Conservation (phyloP, 768 basidiomycete genomes). For the Baorangia bicolor region DNA sequence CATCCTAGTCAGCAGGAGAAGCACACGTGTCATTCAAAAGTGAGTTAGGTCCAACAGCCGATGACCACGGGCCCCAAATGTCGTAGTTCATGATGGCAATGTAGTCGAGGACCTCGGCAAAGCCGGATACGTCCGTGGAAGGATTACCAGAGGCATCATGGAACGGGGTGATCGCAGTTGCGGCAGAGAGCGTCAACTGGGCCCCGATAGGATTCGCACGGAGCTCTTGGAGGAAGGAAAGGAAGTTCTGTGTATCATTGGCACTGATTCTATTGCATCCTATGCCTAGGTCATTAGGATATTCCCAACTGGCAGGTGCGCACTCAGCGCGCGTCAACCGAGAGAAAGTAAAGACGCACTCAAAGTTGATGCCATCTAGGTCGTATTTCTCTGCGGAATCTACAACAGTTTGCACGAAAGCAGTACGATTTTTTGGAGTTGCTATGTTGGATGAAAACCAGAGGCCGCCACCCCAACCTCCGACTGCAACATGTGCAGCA, state of each 20-base stretch:
- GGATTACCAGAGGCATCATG: slow-evolving; percentile 48
- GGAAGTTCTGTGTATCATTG: slow-evolving; percentile 72
- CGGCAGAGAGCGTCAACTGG: slow-evolving; percentile 64
- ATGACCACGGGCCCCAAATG: slow-evolving; percentile 38
- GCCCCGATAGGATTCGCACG: slow-evolving; percentile 49
- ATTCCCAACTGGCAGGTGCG: slow-evolving; percentile 70
- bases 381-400: slow-evolving; percentile 46
- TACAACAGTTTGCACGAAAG: slow-evolving; percentile 55
- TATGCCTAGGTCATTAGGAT: slow-evolving; percentile 62
- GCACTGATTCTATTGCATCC: slow-evolving; percentile 58
- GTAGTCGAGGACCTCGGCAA: slow-evolving; percentile 62
- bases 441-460: slow-evolving; percentile 66
- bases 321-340: too few species aligned
- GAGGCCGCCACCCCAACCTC: slow-evolving; percentile 65
- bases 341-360: too few species aligned
- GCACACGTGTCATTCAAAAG: slow-evolving; percentile 79
- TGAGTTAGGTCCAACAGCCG: slow-evolving; percentile 69
- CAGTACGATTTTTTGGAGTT: slow-evolving; percentile 52
- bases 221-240: slow-evolving; percentile 71
- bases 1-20: slow-evolving; percentile 51
- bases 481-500: slow-evolving; percentile 55
- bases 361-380: slow-evolving; percentile 49
- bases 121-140: slow-evolving; percentile 62
- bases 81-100: slow-evolving; percentile 67
- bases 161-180: slow-evolving; percentile 65